Evolutionary conservation across 1,284 basidiomycete genomes (phyloP).

Genomic region (Trametes polyzona): DNA sequence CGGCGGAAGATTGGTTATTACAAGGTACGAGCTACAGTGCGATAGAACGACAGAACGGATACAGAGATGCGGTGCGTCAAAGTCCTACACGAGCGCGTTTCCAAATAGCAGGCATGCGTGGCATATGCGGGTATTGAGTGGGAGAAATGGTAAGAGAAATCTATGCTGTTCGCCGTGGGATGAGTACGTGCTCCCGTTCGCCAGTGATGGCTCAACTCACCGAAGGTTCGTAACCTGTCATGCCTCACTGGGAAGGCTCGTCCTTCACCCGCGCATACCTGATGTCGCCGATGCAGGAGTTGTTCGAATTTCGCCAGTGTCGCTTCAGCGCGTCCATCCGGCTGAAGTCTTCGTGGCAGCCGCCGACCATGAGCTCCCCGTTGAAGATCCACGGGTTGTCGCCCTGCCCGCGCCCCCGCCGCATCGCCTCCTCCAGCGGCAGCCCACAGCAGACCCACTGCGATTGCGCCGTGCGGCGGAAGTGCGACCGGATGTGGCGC

Average conservation of each 20-base stretch:
- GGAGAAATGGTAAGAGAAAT: background rate
- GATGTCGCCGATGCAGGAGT: constrained; percentile 22
- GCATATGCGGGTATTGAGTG: background rate
- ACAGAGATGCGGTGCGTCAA: constrained; percentile 2
- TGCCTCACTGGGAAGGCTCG: constrained; percentile 2
- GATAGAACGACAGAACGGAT: background rate
- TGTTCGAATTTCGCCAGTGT: constrained; percentile 29
- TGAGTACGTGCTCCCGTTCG: constrained; percentile 1
- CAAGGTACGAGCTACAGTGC: constrained; percentile 5
- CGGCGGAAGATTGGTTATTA: background rate
- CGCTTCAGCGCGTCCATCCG: constrained; percentile 35
- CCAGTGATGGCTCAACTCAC: background rate
- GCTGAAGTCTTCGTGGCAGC: constrained; percentile 31
- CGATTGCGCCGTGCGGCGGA: constrained; percentile 10
- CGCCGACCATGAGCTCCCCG: constrained; percentile 27
- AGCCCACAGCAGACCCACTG: constrained; percentile 33
- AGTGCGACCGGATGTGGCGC: constrained; percentile 33
- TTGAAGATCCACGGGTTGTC: constrained; percentile 17
- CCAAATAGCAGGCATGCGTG: background rate
- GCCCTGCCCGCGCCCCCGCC: constrained; percentile 1
- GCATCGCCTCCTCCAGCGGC: constrained; percentile 19
- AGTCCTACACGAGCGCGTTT: constrained; percentile 3
- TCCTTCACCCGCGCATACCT: constrained; percentile 14
- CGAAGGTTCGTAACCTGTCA: background rate
- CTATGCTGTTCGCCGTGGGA: background rate